A percentile compares a stretch with the other conserved stretches of the same genome.
Evolutionary conservation across 139 green algal genomes (phyloP).

Genomic region (Bryopsis sp.): DNA sequence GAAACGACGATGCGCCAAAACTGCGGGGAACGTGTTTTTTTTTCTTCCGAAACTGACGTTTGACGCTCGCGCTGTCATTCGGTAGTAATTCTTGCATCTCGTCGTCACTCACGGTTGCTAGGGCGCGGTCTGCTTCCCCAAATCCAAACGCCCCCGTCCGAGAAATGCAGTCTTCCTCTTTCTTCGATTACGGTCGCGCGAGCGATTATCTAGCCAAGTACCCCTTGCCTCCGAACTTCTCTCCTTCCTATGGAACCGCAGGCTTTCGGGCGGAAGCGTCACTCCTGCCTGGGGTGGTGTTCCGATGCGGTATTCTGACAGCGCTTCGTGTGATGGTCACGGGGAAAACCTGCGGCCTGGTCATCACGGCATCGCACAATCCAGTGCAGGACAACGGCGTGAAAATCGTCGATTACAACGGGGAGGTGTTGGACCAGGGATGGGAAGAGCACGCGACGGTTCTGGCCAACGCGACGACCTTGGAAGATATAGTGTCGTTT

Average conservation of each 20-base stretch:
- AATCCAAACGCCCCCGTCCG: too few species aligned
- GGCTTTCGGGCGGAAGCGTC: slow-evolving; percentile 71
- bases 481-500: slow-evolving; percentile 26
- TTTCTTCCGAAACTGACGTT: too few species aligned
- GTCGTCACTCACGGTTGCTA: too few species aligned
- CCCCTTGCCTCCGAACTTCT: slow-evolving; percentile 32
- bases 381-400: slow-evolving; percentile 88
- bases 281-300: slow-evolving; percentile 71
- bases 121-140: too few species aligned
- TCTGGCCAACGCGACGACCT: slow-evolving; percentile 51
- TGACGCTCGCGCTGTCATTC: too few species aligned
- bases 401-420: slow-evolving; percentile 84
- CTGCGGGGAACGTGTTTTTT: too few species aligned
- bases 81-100: too few species aligned
- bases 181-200: too few species aligned
- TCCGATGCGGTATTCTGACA: slow-evolving; percentile 77
- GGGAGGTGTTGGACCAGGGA: slow-evolving; percentile 56
- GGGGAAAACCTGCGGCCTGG: slow-evolving; percentile 60
- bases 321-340: slow-evolving; percentile 41
- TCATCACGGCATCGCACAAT: slow-evolving; percentile 97
- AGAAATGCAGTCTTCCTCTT: too few species aligned
- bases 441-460: slow-evolving; percentile 63
- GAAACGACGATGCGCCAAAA: too few species aligned
- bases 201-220: too few species aligned
- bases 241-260: slow-evolving; percentile 80